A percentile compares a stretch with the other conserved stretches of the same genome.
Evolutionary conservation across 23 red algal genomes (phyloP).

Genomic region (Gracilaria domingensis): DNA sequence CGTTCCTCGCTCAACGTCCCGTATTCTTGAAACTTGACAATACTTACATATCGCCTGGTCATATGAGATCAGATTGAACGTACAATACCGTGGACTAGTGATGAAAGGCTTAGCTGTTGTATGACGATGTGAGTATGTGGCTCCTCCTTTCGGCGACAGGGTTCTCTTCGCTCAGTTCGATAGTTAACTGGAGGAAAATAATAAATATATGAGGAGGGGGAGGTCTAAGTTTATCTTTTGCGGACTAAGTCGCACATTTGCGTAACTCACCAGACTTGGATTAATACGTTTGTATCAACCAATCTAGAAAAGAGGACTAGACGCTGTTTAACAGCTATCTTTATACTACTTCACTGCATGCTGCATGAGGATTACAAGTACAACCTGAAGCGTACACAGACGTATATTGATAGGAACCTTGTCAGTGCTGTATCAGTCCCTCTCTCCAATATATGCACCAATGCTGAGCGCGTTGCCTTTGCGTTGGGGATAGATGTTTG

Average conservation of each 20-base stretch:
- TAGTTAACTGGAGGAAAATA: not conserved
- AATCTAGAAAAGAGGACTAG: not conserved
- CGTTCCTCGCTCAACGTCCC: not conserved
- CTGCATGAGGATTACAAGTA: too few relatives aligned
- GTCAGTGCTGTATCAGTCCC: not conserved
- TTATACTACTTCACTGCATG: too few relatives aligned
- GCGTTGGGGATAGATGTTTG: too few relatives aligned
- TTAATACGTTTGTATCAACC: too few relatives aligned
- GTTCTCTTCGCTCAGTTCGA: not conserved
- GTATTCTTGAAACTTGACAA: not conserved
- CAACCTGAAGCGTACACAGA: not conserved
- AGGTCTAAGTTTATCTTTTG: too few relatives aligned
- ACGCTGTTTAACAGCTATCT: not conserved
- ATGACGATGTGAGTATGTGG: not conserved
- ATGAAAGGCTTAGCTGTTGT: not conserved
- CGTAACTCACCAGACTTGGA: too few relatives aligned
- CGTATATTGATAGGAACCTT: not conserved
- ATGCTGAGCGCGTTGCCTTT: too few relatives aligned
- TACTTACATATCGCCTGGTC: not conserved
- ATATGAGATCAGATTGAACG: not conserved
- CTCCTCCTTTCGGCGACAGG: not conserved
- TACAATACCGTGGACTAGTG: not conserved
- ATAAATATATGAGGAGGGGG: not conserved
- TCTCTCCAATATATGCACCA: too few relatives aligned
- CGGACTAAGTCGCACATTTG: too few relatives aligned